A percentile compares a stretch with the other conserved stretches of the same genome.
Evolutionary conservation across 768 basidiomycete species (phyloP).

Genomic region (Exsudoporus frostii): DNA sequence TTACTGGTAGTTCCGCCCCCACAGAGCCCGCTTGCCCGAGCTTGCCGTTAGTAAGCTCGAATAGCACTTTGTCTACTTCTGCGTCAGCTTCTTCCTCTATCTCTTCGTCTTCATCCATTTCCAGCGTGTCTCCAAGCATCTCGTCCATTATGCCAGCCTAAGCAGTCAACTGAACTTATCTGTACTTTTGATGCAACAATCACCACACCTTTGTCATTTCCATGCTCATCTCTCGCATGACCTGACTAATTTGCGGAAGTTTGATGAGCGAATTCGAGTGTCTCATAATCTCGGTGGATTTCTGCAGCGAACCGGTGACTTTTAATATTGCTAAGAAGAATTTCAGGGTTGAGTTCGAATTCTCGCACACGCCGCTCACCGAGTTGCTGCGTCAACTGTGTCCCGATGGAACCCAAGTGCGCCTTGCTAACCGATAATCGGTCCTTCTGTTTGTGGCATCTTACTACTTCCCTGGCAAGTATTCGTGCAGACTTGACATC

Average conservation of each 20-base stretch:
- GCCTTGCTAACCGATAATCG: conserved; percentile 91
- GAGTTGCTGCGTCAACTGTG: conserved; percentile 87
- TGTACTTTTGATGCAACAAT: background rate
- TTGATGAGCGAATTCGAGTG: conserved; percentile 90
- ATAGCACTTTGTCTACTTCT: conserved; percentile 95
- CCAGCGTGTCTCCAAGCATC: conserved; percentile 92
- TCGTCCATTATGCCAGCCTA: conserved; percentile 98
- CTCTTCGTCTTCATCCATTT: conserved; percentile 92
- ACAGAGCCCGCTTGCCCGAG: conserved; percentile 82
- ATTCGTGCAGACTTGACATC: conserved; percentile 92
- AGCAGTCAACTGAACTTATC: conserved; percentile 5
- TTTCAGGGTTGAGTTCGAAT: background rate
- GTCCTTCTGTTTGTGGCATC: conserved; percentile 93
- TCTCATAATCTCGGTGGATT: conserved; percentile 99
- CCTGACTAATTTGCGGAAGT: conserved; percentile 86
- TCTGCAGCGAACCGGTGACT: conserved; percentile 96
- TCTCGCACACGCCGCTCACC: conserved; percentile 49
- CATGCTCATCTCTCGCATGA: conserved; percentile 98
- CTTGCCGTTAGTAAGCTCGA: conserved; percentile 93
- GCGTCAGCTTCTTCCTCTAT: conserved; percentile 95
- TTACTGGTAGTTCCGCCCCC: conserved; percentile 70
- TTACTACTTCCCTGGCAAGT: conserved; percentile 89
- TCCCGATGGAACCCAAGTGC: conserved; percentile 82
- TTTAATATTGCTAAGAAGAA: conserved; percentile 78
- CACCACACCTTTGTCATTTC: conserved; percentile 93